These are phyloP conservation scores for Trichoderma sp. DNA, from an alignment of 2,329 filamentous ascomycete genomes.

Conservation along the genomic window DNA sequence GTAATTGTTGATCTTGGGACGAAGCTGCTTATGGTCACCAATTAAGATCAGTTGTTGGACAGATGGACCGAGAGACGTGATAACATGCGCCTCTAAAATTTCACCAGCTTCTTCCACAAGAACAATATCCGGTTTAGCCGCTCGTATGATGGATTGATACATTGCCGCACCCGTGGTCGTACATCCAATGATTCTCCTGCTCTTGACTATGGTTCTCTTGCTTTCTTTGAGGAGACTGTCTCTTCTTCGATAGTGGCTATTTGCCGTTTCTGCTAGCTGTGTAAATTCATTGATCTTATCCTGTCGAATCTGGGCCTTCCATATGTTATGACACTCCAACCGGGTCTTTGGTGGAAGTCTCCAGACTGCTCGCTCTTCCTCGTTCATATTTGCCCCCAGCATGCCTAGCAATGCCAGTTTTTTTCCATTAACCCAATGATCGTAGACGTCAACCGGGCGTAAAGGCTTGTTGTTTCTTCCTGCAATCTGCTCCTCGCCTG, in stretches of 20 bases:
- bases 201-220: conserved; percentile 50
- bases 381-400: conserved; percentile 31
- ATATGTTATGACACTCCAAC: conserved; percentile 42
- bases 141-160: conserved; percentile 57
- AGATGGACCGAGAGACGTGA: conserved; percentile 59
- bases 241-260: conserved; percentile 47
- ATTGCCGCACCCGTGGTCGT: conserved; percentile 73
- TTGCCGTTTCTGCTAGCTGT: conserved; percentile 45
- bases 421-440: conserved; percentile 30
- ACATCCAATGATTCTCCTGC: conserved; percentile 66
- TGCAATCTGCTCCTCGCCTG: conserved; percentile 54
- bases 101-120: conserved; percentile 76
- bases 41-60: conserved; percentile 70
- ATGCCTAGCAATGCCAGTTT: background rate
- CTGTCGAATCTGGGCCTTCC: conserved; percentile 51
- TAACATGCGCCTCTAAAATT: conserved; percentile 66
- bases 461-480: conserved; percentile 52
- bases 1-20: conserved; percentile 68
- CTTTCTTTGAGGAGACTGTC: conserved; percentile 50
- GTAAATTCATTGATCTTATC: conserved; percentile 54
- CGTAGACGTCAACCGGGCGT: conserved; percentile 32
- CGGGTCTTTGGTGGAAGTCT: conserved; percentile 47
- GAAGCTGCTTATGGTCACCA: conserved; percentile 73
- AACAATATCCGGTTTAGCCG: conserved; percentile 61
- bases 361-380: conserved; percentile 54